Base-by-base conservation (phyloP, 495 filamentous ascomycete species). In the Penicillium herquei region DNA sequence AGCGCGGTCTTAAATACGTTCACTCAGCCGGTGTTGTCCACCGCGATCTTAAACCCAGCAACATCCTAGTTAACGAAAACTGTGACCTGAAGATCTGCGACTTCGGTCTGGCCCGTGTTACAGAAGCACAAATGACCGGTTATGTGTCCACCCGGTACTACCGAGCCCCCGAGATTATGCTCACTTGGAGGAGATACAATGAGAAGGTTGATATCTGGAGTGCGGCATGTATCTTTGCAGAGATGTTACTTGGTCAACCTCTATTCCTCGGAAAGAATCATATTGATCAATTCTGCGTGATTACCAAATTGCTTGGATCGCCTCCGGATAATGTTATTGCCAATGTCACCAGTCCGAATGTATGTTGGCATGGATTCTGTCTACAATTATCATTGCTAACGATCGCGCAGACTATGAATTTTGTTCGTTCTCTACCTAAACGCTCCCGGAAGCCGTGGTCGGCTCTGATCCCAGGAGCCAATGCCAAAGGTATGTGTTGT, bases 191-290 rank as follows among this genome's bases (percentile, higher is more conserved):
- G 70, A 96, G 97, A 73, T 98, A 98, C 72, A 93, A 96, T 64
- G 90, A 97, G 42, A 94, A 98, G 76, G 94, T 98, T 45, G 94
- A 98, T 73, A 96, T 98, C 62, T 98, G 94, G 94, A 97, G 93
- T 67, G 92, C 91, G 2, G 94, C 92, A 41, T 98, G 94, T 73
- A 98, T 98, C 63, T 96, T 98, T 64, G 94, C 94, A 33, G 94
- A 98, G 74, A 97, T 98, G 92, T 77, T 98, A 48, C 89, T 96
- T 71, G 94, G 94, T 51, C 93, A 96, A 76, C 94, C 94, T 33
- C 74, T 98, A 8, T 98, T 98, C 80, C 92, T 92, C 0, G 94
- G 94, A 62, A 98, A 98, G 74, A 94, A 98, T 65, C 94, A 98
- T 70, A 92, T 98, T 66, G 92, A 98, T 70, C 94, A 98, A 68